Evolutionary conservation across 2,329 filamentous ascomycete genomes (phyloP).

Genomic region (Bipolaris zeicola): DNA sequence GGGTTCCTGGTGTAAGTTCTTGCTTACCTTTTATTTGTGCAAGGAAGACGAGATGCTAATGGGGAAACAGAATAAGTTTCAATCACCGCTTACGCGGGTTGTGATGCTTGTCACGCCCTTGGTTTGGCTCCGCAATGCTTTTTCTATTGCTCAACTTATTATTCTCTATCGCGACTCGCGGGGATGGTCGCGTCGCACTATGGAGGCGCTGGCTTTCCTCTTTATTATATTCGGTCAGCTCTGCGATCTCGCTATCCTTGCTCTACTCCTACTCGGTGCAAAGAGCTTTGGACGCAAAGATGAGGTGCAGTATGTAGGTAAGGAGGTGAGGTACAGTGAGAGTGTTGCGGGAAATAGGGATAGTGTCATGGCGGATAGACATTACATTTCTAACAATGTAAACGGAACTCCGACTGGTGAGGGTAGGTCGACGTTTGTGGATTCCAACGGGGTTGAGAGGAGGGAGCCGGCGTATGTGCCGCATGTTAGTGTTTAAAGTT

Average conservation of each 20-base stretch:
- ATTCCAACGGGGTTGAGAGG: not conserved
- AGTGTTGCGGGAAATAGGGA: not conserved
- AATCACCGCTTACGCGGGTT: constrained; percentile 17
- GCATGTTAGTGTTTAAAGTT: too few species aligned
- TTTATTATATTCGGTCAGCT: constrained; percentile 30
- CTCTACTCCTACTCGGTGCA: constrained; percentile 16
- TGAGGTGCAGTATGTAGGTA: not conserved
- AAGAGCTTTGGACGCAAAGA: constrained; percentile 24
- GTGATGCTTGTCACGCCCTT: constrained; percentile 21
- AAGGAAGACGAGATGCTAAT: too few species aligned
- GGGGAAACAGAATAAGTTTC: constrained; percentile 1
- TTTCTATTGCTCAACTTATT: constrained; percentile 23
- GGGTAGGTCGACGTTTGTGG: not conserved
- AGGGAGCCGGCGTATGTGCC: too few species aligned
- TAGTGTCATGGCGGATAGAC: not conserved
- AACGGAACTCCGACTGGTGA: not conserved
- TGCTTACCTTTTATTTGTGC: too few species aligned
- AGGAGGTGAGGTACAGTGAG: constrained; percentile 13
- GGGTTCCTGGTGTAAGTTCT: constrained; percentile 17
- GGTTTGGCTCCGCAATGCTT: constrained; percentile 23
- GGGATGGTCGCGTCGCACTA: constrained; percentile 24
- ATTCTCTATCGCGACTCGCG: constrained; percentile 20
- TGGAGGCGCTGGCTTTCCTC: constrained; percentile 24
- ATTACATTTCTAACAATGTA: not conserved
- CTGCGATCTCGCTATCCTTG: constrained; percentile 18